These are phyloP conservation scores for Persicaria maculosa DNA, from an alignment of 148 eudicot species.

Conservation along the genomic window DNA sequence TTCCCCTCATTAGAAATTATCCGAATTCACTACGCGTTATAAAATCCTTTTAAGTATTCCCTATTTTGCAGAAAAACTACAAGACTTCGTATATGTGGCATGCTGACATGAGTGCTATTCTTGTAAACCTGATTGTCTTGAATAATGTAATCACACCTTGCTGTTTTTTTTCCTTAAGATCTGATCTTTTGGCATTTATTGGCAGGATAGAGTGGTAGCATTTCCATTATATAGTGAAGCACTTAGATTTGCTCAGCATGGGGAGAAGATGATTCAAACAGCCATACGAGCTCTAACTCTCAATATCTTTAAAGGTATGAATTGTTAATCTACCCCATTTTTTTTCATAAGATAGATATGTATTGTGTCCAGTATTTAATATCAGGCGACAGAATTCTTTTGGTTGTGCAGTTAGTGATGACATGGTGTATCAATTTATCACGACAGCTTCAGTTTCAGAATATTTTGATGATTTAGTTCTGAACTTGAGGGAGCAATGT, in stretches of 20 bases:
- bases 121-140: not conserved
- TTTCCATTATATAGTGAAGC: constrained; percentile 48
- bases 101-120: not conserved
- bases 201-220: constrained; percentile 37
- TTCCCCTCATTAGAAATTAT: not conserved
- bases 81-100: not conserved
- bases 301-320: constrained; percentile 40
- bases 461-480: constrained; percentile 42
- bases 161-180: not conserved
- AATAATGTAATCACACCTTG: not conserved
- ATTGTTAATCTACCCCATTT: not conserved
- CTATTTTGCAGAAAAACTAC: not conserved
- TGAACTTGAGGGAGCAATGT: constrained; percentile 31
- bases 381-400: constrained; percentile 24
- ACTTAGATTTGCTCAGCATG: constrained; percentile 42
- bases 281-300: constrained; percentile 43
- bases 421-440: constrained; percentile 37
- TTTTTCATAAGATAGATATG: not conserved
- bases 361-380: constrained; percentile 11
- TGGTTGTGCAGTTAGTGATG: constrained; percentile 51
- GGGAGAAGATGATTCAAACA: constrained; percentile 51
- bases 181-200: constrained; percentile 5
- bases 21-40: not conserved
- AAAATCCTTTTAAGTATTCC: not conserved
- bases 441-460: constrained; percentile 38